Conservation (phyloP, 345 rosid species). For the Acer yangbiense region DNA sequence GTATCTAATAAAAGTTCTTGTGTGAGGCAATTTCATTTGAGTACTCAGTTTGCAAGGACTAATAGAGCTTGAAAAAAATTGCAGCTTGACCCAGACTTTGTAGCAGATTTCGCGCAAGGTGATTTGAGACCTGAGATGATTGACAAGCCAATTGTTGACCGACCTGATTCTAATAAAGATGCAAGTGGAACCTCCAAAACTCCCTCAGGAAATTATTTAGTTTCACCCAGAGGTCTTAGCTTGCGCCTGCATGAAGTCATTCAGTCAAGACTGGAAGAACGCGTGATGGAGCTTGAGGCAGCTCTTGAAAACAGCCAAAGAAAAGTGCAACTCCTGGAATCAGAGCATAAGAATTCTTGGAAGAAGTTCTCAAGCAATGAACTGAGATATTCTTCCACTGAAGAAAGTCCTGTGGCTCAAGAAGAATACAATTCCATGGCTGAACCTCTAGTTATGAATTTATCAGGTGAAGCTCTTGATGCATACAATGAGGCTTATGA, state of each 20-base stretch:
- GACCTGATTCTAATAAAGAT: slow-evolving; percentile 49
- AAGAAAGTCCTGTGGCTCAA: slow-evolving; percentile 33
- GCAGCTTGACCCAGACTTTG: slow-evolving; percentile 68
- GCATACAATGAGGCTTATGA: slow-evolving; percentile 76
- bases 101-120: slow-evolving; percentile 63
- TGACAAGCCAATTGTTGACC: slow-evolving; percentile 29
- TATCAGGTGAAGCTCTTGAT: slow-evolving; percentile 76
- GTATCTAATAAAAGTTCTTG: not conserved
- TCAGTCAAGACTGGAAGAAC: slow-evolving; percentile 62
- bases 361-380: slow-evolving; percentile 36
- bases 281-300: slow-evolving; percentile 66
- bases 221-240: slow-evolving; percentile 78
- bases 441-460: slow-evolving; percentile 66
- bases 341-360: slow-evolving; percentile 37
- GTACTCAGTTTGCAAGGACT: slow-evolving; percentile 11
- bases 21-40: not conserved
- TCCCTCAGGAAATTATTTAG: slow-evolving; percentile 56
- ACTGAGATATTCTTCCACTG: slow-evolving; percentile 21
- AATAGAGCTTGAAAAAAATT: slow-evolving; percentile 9
- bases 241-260: slow-evolving; percentile 74
- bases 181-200: slow-evolving; percentile 55
- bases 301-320: slow-evolving; percentile 75
- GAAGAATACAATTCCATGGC: slow-evolving; percentile 29
- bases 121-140: slow-evolving; percentile 49
- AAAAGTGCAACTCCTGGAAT: slow-evolving; percentile 58